Evolutionary conservation across 768 basidiomycete species (phyloP).

Genomic region (Basidioascus undulatus): DNA sequence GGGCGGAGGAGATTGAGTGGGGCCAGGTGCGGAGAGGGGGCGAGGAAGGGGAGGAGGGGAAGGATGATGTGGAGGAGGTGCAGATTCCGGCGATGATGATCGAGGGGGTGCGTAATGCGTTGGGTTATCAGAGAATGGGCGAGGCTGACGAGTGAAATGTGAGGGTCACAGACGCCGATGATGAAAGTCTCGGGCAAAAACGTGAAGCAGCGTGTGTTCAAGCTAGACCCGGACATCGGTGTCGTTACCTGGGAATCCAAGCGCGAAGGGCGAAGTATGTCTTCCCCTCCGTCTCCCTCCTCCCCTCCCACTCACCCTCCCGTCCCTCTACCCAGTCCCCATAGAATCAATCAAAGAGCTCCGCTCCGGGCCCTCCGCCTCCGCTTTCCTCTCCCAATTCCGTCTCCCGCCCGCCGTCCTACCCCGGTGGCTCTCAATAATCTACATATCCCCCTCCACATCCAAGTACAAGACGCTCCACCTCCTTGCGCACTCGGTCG

Average conservation of each 20-base stretch:
- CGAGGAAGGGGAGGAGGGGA: neutral
- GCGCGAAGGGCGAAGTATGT: constrained; percentile 38
- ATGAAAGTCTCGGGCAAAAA: constrained; percentile 61
- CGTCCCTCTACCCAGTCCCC: constrained; percentile 29
- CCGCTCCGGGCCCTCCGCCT: constrained; percentile 42
- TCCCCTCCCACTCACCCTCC: neutral
- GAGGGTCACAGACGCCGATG: constrained; percentile 28
- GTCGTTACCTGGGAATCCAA: constrained; percentile 57
- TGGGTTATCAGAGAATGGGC: neutral
- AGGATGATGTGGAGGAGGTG: neutral
- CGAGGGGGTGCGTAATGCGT: too few relatives aligned
- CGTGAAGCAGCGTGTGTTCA: constrained; percentile 43
- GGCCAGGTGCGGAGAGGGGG: too few relatives aligned
- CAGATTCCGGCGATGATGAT: too few relatives aligned
- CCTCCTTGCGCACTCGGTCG: constrained; percentile 42
- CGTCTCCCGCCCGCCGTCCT: constrained; percentile 36
- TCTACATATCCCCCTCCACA: constrained; percentile 40
- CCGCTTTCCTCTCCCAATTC: constrained; percentile 46
- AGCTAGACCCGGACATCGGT: constrained; percentile 54
- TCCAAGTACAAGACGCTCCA: constrained; percentile 67
- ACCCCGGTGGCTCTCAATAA: constrained; percentile 57
- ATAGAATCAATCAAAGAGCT: constrained; percentile 74
- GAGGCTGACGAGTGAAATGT: neutral
- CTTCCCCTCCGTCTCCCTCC: neutral
- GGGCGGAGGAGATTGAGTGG: too few relatives aligned